Conservation (phyloP, 2,329 filamentous ascomycete genomes). For the Botryotinia calthae region DNA sequence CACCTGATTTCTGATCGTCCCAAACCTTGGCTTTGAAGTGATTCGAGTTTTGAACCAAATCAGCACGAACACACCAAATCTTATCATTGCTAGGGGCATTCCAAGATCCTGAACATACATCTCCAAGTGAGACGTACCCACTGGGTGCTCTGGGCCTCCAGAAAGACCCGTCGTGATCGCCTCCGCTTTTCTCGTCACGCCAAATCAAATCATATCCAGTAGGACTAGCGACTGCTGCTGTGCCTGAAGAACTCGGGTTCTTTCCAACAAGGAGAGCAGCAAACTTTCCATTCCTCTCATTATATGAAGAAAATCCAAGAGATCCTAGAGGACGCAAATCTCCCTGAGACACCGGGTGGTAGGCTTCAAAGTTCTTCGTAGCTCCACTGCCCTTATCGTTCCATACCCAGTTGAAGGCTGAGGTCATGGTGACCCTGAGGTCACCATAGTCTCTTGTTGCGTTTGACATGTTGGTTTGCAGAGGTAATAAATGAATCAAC, state of each 20-base stretch:
- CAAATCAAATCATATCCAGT: not conserved
- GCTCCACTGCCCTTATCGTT: not conserved
- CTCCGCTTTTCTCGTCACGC: not conserved
- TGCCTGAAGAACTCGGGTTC: not conserved
- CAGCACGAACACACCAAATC: not conserved
- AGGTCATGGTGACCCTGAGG: conserved; percentile 12
- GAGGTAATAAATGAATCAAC: not conserved
- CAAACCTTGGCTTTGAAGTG: not conserved
- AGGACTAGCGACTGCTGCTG: not conserved
- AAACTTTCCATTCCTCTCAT: not conserved
- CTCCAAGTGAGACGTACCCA: conserved; percentile 3
- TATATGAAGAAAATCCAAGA: not conserved
- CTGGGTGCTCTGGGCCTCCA: not conserved
- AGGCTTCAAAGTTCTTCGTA: not conserved
- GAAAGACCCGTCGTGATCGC: not conserved
- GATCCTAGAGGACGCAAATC: not conserved
- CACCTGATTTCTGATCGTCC: not conserved
- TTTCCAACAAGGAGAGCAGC: not conserved
- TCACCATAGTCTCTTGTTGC: conserved; percentile 1
- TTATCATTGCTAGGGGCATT: not conserved
- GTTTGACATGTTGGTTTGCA: not conserved
- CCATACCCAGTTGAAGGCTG: not conserved
- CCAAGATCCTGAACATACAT: not conserved
- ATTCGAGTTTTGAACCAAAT: not conserved
- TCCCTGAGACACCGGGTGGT: not conserved